phyloP scores from a whole-genome alignment of 83 land plant species.

The Thuja plicata region DNA sequence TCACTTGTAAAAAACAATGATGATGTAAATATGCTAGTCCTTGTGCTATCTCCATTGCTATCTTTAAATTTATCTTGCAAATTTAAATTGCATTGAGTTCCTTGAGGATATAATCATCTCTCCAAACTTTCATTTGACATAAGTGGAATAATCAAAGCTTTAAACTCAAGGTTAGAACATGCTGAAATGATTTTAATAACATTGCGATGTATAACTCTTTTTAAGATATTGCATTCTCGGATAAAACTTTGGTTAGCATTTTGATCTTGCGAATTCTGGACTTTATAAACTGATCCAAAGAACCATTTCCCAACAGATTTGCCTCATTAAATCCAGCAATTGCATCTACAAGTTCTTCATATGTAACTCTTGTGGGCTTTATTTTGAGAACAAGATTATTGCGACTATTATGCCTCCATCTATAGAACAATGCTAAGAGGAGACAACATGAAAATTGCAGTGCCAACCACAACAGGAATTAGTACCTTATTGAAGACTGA shows the following conservation, averaged over 20 bases:
- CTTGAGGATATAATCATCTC: not conserved
- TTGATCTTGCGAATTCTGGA: constrained; percentile 12
- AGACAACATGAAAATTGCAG: not conserved
- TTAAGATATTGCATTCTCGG: not conserved
- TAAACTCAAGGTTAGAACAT: constrained; percentile 24
- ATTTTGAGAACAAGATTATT: not conserved
- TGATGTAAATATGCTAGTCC: too few species aligned
- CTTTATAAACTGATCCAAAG: not conserved
- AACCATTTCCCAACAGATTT: too few species aligned
- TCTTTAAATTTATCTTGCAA: not conserved
- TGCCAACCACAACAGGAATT: not conserved
- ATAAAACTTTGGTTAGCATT: not conserved
- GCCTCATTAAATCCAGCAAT: constrained; percentile 1
- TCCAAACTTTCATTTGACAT: too few species aligned
- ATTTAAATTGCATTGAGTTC: not conserved
- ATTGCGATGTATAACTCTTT: not conserved
- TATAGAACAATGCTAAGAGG: not conserved
- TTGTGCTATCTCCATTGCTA: too few species aligned
- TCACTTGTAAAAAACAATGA: too few species aligned
- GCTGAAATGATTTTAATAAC: constrained; percentile 21
- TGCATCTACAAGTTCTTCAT: constrained; percentile 17
- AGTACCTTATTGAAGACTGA: not conserved
- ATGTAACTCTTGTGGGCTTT: not conserved
- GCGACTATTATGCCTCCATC: not conserved
- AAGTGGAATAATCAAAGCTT: constrained; percentile 13